Percentiles rank a stretch among this genome's conserved stretches.
phyloP scores from a whole-genome alignment of 768 basidiomycete species.

The Termitomyces sp. region DNA sequence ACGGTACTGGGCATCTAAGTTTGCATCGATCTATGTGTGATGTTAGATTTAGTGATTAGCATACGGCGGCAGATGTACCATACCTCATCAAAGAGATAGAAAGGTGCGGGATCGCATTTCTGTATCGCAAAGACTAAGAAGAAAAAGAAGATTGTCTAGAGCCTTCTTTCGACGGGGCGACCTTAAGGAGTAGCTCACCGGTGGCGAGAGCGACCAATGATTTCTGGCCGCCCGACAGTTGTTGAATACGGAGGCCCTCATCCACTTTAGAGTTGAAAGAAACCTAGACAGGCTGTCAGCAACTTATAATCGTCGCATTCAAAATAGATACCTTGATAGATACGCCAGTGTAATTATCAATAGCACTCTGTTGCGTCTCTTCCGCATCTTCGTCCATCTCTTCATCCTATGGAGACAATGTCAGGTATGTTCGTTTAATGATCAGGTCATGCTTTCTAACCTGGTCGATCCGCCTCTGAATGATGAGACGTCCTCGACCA shows the following conservation, averaged over 20 bases:
- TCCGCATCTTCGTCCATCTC: slow-evolving; percentile 69
- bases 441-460: slow-evolving; percentile 26
- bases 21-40: slow-evolving; percentile 79
- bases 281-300: slow-evolving; percentile 44
- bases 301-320: background rate
- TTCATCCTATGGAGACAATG: slow-evolving; percentile 49
- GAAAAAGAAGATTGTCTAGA: background rate
- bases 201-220: slow-evolving; percentile 94
- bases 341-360: slow-evolving; percentile 96
- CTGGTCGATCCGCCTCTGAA: slow-evolving; percentile 87
- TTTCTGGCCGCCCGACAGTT: slow-evolving; percentile 96
- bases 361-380: slow-evolving; percentile 64
- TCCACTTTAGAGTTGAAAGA: slow-evolving; percentile 99
- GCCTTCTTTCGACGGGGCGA: background rate
- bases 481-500: slow-evolving; percentile 86
- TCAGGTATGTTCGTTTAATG: background rate
- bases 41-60: background rate
- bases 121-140: slow-evolving; percentile 91
- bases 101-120: slow-evolving; percentile 98
- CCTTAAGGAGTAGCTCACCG: slow-evolving; percentile 38
- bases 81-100: slow-evolving; percentile 98
- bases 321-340: slow-evolving; percentile 73
- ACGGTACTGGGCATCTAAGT: slow-evolving; percentile 94
- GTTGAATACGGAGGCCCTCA: slow-evolving; percentile 94
- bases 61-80: background rate